Base-by-base conservation (phyloP, 139 green algal genomes). In the Diplosphaera chodatii region DNA sequence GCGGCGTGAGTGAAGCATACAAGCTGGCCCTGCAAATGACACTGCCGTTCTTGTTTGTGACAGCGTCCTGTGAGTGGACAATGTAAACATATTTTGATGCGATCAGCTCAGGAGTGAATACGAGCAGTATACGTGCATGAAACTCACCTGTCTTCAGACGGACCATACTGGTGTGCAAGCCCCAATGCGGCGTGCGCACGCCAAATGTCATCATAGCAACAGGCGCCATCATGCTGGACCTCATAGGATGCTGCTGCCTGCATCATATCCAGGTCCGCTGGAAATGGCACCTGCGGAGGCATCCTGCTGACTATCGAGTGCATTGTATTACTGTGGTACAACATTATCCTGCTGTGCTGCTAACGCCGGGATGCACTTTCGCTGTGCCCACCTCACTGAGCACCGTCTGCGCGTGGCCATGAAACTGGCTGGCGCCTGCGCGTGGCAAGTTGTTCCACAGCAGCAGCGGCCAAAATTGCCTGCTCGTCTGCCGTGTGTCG, bases 401-500 rank as follows among this genome's bases (percentile, higher is more conserved):
- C 77, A 85, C 69, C 8, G 86, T 66, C 66, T 91, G 85, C 13
- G 82, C 80, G 63, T 91, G 85, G 29, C 85, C 84, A 81, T 91
- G 85, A 62, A 77, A 88, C 34, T 91, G 85, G 30, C 65, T 79
- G 33, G 82, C 84, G 10, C 84, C 84, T 23, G 82, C 72, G 29
- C 83, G 67, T 1, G 55, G 64, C 63, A 91, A 66, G 67, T 78
- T 87, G 66, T 95, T 95, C 89, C 89, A 93, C 22, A 93, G 69
- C 32, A 91, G 76, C 65, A 92, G 80, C 0, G 82, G 77, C 48
- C 48, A 59, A 10, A 59, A 18, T 18, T 55, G 25, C 32, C 25
- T 22, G 6, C 37, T 1, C 37, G 25, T 15, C 6, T 64, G 34
- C 37, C 15, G 18, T n/a, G 32, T n/a, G n/a, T n/a, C n/a, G n/a